A percentile compares a stretch with the other conserved stretches of the same genome.
Evolutionary conservation across 345 rosid species (phyloP).

Genomic region (Corymbia maculata): DNA sequence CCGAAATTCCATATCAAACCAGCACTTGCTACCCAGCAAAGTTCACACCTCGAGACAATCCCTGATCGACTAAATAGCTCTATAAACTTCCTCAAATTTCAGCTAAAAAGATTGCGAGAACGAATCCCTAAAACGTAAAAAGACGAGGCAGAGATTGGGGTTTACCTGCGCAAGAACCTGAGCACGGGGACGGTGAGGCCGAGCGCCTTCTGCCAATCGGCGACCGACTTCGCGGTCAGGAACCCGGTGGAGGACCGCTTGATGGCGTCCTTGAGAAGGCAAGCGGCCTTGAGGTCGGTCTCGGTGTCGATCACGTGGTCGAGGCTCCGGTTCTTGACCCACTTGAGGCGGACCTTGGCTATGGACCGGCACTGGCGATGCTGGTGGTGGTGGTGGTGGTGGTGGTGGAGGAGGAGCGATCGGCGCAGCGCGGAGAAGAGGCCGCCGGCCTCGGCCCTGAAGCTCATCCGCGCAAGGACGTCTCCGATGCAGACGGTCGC

Average conservation of each 20-base stretch:
- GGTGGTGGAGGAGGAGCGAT: not conserved
- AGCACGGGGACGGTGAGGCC: slow-evolving; percentile 94
- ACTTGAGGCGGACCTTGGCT: slow-evolving; percentile 74
- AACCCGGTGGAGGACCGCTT: slow-evolving; percentile 79
- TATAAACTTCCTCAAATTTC: not conserved
- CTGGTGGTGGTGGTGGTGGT: slow-evolving; percentile 9
- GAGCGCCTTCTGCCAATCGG: slow-evolving; percentile 90
- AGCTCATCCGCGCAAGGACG: not conserved
- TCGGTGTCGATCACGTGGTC: slow-evolving; percentile 83
- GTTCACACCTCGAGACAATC: not conserved
- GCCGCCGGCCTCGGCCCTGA: not conserved
- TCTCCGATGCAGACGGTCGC: not conserved
- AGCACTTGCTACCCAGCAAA: not conserved
- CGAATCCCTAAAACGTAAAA: not conserved
- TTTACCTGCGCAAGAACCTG: slow-evolving; percentile 77
- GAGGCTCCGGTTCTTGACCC: slow-evolving; percentile 80
- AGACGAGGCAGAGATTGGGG: not conserved
- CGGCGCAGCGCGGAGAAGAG: not conserved
- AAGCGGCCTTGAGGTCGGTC: slow-evolving; percentile 91
- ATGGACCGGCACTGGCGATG: slow-evolving; percentile 46
- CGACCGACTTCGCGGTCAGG: slow-evolving; percentile 80
- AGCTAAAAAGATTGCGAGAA: not conserved
- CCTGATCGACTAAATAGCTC: not conserved
- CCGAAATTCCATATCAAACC: not conserved
- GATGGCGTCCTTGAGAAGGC: slow-evolving; percentile 83